Base-by-base conservation (phyloP, 2,329 filamentous ascomycete genomes). In the Dactylellina sp. region DNA sequence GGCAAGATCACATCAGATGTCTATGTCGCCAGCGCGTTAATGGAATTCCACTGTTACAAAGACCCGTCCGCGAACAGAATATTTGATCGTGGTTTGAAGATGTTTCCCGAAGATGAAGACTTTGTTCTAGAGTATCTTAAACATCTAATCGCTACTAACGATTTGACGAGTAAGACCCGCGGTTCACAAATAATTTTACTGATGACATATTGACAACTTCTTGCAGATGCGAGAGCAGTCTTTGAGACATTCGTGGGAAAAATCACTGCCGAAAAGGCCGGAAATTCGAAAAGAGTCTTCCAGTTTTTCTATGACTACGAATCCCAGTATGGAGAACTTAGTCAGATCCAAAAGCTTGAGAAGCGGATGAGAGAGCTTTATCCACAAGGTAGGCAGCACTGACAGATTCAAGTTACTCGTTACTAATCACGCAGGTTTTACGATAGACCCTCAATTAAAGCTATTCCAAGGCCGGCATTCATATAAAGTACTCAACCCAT, bases 91-190 rank as follows among this genome's bases (percentile, higher is more conserved):
- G 95, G 95, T 18, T 89, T 94, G 76, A 95, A 92, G 79, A 84
- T 99, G 11, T 99, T 98, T 79, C 94, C 94, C 0, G 92, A 96
- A 53, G 94, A 98, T 79, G 93, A 97, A 80, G 86, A 89, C 68
- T 98, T 98, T 82, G 92, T 96, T 76, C 86, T 99, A 57, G 93
- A 98, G 81, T 98, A 99, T 81, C 85, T 99, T 78, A 97, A 97
- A 83, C 95, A 97, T 81, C 84, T 99, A 71, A 91, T 98, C 78
- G 90, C 91, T 11, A 92, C 91, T 80, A 94, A 96, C 78, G 95
- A 99, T 81, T 89, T 93, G 52, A 97, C 92, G 32, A 97, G 92
- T 96, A 86, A 85, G 91, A 85, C 32, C 2, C 6, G 9, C 28
- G 16, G 11, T 20, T n/a, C 6, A 18, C 9, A 32, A 0, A 32